phyloP scores from a whole-genome alignment of 768 basidiomycete genomes.

The Naganishia vaughanmartiniae region DNA sequence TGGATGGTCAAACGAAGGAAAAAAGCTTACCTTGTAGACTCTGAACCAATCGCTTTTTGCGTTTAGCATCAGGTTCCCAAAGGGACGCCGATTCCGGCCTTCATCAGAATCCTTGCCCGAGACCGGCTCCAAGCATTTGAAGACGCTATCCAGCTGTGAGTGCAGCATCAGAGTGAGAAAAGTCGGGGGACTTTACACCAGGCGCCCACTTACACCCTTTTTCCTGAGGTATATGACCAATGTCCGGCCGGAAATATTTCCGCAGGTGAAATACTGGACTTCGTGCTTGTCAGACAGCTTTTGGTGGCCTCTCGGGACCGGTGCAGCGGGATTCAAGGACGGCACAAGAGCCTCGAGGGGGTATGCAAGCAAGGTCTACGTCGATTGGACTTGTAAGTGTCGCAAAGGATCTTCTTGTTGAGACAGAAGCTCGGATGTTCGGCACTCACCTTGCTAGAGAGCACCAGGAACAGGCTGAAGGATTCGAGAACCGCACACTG shows the following conservation, averaged over 20 bases:
- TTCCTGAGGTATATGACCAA: slow-evolving; percentile 94
- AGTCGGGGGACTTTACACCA: neutral
- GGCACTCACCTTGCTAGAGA: slow-evolving; percentile 76
- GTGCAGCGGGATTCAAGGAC: slow-evolving; percentile 64
- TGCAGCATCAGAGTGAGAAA: neutral
- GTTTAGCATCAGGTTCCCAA: slow-evolving; percentile 55
- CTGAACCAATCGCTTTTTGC: slow-evolving; percentile 92
- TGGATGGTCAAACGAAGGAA: slow-evolving; percentile 29
- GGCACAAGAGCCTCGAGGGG: slow-evolving; percentile 96
- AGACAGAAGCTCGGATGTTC: no score
- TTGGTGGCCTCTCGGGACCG: slow-evolving; percentile 76
- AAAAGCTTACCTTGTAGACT: slow-evolving; percentile 64
- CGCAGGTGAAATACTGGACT: slow-evolving; percentile 93
- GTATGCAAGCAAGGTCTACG: slow-evolving; percentile 80
- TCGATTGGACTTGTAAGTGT: neutral
- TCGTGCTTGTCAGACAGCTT: slow-evolving; percentile 86
- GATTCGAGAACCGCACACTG: slow-evolving; percentile 95
- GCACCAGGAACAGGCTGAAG: slow-evolving; percentile 91
- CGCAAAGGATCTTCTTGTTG: neutral
- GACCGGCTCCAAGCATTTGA: slow-evolving; percentile 97
- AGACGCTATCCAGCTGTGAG: slow-evolving; percentile 74
- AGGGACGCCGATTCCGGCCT: slow-evolving; percentile 43
- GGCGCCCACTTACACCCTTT: slow-evolving; percentile 64
- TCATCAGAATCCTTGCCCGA: slow-evolving; percentile 75
- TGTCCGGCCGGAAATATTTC: slow-evolving; percentile 78